Base-by-base conservation (phyloP, 257 asterid genomes). In the Echites panduratus region DNA sequence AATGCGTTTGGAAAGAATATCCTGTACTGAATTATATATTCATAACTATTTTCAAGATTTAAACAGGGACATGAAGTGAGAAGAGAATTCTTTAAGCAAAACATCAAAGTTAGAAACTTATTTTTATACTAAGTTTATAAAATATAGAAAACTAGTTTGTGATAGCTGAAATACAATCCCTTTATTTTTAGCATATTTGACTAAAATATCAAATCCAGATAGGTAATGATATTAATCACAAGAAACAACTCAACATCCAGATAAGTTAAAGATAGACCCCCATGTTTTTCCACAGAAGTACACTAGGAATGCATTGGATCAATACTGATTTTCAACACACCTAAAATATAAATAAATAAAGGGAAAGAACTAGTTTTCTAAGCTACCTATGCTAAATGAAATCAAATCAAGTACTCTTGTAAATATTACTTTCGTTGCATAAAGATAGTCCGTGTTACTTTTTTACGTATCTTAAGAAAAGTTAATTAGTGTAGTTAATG, bases 41-140 rank as follows among this genome's bases (percentile, higher is more conserved):
- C 49, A 5, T 45, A 13, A 67, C 26, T 32, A 67, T 43, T 43
- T n/a, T 59, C 5, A 44, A 68, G 1, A 13, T 50, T 50, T 41
- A 11, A 19, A 12, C 16, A 56, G n/a, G 13, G 57, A 56, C 73
- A 41, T 22, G 9, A 78, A 54, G 76, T 54, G 64, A 48, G 54
- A 75, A 53, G 76, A 74, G 81, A 78, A 80, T 61, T 67, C 73
- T 75, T 35, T 68, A 63, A 35, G 57, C 52, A 32, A 26, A 65
- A 75, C 59, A 66, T 35, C 24, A 38, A 54, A 56, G 27, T 67
- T 56, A 40, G 27, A 29, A 67, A 16, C 43, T 4, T 66, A 43
- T 40, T 50, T 20, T 27, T 43, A 59, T 59, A 29, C 14, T 8
- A 59, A 59, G 35, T 59, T 59, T 17, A 59, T 9, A 59, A 29